These are phyloP conservation scores for Nephelium lappaceum DNA, from an alignment of 345 rosid genomes.

Conservation along the genomic window DNA sequence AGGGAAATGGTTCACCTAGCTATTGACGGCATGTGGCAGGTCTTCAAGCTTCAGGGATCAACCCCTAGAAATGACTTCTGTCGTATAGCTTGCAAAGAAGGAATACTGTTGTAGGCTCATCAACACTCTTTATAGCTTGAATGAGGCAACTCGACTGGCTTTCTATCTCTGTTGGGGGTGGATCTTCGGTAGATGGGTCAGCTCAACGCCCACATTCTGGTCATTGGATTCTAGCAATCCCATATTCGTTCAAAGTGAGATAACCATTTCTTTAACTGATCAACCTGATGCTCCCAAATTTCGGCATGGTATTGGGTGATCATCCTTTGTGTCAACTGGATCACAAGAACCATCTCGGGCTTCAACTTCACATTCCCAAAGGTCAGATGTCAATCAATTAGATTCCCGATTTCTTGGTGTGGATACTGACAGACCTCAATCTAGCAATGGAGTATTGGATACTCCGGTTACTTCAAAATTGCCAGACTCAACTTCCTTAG, in stretches of 20 bases:
- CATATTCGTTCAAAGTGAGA: constrained; percentile 61
- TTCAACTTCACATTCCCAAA: constrained; percentile 74
- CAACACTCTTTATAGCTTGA: constrained; percentile 94
- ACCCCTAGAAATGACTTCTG: constrained; percentile 96
- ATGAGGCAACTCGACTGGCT: constrained; percentile 89
- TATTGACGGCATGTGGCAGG: constrained; percentile 99
- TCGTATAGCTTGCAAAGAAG: constrained; percentile 93
- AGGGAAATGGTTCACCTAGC: constrained; percentile 99
- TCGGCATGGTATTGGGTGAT: constrained; percentile 62
- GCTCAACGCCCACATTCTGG: constrained; percentile 74
- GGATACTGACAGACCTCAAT: constrained; percentile 67
- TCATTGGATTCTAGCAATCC: constrained; percentile 68
- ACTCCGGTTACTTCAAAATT: constrained; percentile 40
- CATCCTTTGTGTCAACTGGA: constrained; percentile 37
- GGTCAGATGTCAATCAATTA: constrained; percentile 58
- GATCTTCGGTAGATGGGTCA: constrained; percentile 59
- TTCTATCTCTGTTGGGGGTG: constrained; percentile 65
- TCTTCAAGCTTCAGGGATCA: constrained; percentile 93
- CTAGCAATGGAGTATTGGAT: constrained; percentile 61
- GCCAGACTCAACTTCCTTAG: constrained; percentile 38
- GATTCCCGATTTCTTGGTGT: constrained; percentile 45
- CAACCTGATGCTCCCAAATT: constrained; percentile 61
- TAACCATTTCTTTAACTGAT: constrained; percentile 47
- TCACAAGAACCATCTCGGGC: constrained; percentile 69
- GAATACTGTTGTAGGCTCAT: constrained; percentile 82